A percentile compares a stretch with the other conserved stretches of the same genome.
These are phyloP conservation scores for Kluyveromyces sp. DNA, from an alignment of 1,139 yeast species.

Conservation along the genomic window DNA sequence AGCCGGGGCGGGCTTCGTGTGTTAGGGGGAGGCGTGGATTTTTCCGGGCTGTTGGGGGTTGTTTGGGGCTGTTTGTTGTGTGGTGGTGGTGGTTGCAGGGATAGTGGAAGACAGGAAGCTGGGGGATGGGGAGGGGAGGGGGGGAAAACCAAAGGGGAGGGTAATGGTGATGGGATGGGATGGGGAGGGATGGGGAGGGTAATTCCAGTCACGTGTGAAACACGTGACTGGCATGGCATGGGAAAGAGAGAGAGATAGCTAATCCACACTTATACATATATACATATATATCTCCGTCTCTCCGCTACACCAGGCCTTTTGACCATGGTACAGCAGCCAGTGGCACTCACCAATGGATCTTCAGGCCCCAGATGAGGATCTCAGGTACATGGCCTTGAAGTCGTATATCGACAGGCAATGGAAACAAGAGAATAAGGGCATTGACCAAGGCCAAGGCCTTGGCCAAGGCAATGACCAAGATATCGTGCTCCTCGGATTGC, in stretches of 20 bases:
- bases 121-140: no score
- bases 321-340: no score
- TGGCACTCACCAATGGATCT: background rate
- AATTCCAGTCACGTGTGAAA: background rate
- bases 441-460: background rate
- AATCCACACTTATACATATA: background rate
- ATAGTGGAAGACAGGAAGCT: no score
- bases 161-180: no score
- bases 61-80: no score
- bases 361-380: conserved; percentile 1
- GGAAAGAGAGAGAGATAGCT: no score
- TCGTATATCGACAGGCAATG: conserved; percentile 1
- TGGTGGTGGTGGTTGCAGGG: no score
- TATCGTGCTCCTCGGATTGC: background rate
- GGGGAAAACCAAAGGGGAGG: background rate
- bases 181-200: background rate
- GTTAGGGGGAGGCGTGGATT: background rate
- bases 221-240: no score
- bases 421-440: background rate
- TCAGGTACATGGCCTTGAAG: conserved; percentile 5
- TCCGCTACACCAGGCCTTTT: no score
- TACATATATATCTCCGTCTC: no score
- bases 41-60: no score
- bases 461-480: background rate
- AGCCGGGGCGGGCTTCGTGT: background rate